phyloP scores from a whole-genome alignment of 768 basidiomycete genomes.

The Brasilioporus rufonigricans region DNA sequence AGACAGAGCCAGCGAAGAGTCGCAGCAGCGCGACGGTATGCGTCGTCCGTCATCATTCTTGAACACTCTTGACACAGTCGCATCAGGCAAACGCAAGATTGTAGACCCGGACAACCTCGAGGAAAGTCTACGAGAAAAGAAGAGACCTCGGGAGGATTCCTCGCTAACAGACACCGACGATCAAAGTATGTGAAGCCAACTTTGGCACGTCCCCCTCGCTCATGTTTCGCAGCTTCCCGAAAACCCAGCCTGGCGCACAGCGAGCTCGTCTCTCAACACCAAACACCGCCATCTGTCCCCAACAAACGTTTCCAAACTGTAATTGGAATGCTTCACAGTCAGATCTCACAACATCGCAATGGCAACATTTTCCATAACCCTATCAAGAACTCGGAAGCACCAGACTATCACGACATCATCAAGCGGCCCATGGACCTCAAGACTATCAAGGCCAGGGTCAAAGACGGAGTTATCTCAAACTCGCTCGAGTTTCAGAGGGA shows the following conservation, averaged over 20 bases:
- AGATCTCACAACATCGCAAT: constrained; percentile 81
- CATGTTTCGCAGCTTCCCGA: constrained; percentile 18
- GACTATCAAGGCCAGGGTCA: constrained; percentile 83
- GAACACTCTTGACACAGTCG: background rate
- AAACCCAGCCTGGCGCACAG: constrained; percentile 15
- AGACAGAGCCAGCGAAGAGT: constrained; percentile 1
- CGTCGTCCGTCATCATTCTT: background rate
- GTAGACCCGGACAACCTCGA: constrained; percentile 23
- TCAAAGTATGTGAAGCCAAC: constrained; percentile 32
- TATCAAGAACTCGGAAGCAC: constrained; percentile 83
- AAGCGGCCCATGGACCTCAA: constrained; percentile 96
- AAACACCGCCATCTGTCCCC: constrained; percentile 30
- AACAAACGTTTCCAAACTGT: constrained; percentile 79
- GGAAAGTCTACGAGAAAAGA: constrained; percentile 26
- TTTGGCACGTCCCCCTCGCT: background rate
- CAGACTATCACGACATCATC: constrained; percentile 90
- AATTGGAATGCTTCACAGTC: constrained; percentile 75
- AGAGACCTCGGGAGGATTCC: constrained; percentile 27
- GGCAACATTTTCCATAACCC: constrained; percentile 91
- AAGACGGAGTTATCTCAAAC: constrained; percentile 77
- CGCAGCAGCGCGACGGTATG: constrained; percentile 25
- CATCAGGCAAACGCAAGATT: constrained; percentile 28
- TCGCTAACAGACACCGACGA: constrained; percentile 37
- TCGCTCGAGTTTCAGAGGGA: constrained; percentile 90
- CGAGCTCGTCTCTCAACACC: constrained; percentile 15